Conservation (phyloP, 2,329 filamentous ascomycete genomes). For the Epichloe brachyelytri region DNA sequence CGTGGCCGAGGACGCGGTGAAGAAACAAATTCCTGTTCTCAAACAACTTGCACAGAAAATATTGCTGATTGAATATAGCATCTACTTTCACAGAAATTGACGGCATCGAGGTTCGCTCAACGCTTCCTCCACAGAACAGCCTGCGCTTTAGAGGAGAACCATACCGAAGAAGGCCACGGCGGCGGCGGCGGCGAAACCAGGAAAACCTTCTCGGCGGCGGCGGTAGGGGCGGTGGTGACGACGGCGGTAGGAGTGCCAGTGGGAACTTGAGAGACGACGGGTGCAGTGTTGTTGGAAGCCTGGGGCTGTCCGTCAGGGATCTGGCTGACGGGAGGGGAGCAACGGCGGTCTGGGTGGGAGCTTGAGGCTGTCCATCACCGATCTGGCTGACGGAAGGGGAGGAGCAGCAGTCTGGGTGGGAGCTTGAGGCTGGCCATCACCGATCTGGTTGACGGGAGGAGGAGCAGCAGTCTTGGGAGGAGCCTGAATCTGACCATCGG, state of each 20-base stretch:
- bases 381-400: constrained; percentile 32
- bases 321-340: constrained; percentile 16
- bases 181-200: constrained; percentile 5
- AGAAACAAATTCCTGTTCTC: background rate
- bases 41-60: background rate
- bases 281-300: constrained; percentile 14
- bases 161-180: constrained; percentile 8
- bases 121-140: background rate
- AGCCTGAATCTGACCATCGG: constrained; percentile 13
- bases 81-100: background rate
- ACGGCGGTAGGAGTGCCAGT: background rate
- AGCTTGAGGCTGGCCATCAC: constrained; percentile 35
- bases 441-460: constrained; percentile 26
- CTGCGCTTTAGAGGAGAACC: constrained; percentile 8
- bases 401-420: constrained; percentile 28
- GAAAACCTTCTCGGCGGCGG: constrained; percentile 5
- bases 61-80: background rate
- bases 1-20: background rate
- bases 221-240: background rate
- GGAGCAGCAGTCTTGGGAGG: constrained; percentile 4
- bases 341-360: constrained; percentile 25
- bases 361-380: constrained; percentile 34
- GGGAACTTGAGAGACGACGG: constrained; percentile 8
- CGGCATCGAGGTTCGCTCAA: background rate
- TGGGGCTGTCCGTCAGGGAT: constrained; percentile 20